These are phyloP conservation scores for Exophiala spinifera DNA, from an alignment of 2,329 filamentous ascomycete species.

Conservation along the genomic window DNA sequence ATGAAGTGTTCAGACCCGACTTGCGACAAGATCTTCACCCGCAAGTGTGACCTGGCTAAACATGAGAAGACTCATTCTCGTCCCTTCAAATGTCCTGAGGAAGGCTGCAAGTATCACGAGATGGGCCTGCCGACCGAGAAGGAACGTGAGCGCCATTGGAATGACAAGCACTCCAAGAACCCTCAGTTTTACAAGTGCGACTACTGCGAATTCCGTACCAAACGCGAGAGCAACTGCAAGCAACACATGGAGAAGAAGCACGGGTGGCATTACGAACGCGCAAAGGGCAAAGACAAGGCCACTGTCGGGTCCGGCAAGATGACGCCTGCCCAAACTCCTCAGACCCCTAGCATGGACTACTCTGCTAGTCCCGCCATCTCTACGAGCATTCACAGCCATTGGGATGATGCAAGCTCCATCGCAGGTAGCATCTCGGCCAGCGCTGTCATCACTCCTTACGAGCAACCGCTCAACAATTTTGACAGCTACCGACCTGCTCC, in stretches of 20 bases:
- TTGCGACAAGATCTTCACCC: constrained; percentile 90
- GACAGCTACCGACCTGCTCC: constrained; percentile 18
- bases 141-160: constrained; percentile 91
- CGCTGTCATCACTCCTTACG: constrained; percentile 24
- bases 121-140: constrained; percentile 97
- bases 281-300: constrained; percentile 80
- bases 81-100: constrained; percentile 85
- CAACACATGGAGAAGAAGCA: constrained; percentile 99
- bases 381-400: constrained; percentile 29
- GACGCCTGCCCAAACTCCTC: constrained; percentile 53
- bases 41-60: constrained; percentile 95
- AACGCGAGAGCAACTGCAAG: constrained; percentile 94
- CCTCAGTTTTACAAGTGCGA: constrained; percentile 81
- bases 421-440: constrained; percentile 29
- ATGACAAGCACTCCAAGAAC: constrained; percentile 85
- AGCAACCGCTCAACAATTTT: constrained; percentile 25
- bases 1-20: constrained; percentile 71
- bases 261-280: constrained; percentile 83
- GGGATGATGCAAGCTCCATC: constrained; percentile 24
- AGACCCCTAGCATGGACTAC: constrained; percentile 53
- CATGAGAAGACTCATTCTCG: constrained; percentile 97
- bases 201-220: constrained; percentile 90
- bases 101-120: constrained; percentile 83
- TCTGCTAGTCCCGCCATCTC: constrained; percentile 23
- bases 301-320: constrained; percentile 34